Percentiles rank a stretch among this genome's conserved stretches.
Evolutionary conservation across 2,329 filamentous ascomycete genomes (phyloP).

Genomic region (Clonostachys solani): DNA sequence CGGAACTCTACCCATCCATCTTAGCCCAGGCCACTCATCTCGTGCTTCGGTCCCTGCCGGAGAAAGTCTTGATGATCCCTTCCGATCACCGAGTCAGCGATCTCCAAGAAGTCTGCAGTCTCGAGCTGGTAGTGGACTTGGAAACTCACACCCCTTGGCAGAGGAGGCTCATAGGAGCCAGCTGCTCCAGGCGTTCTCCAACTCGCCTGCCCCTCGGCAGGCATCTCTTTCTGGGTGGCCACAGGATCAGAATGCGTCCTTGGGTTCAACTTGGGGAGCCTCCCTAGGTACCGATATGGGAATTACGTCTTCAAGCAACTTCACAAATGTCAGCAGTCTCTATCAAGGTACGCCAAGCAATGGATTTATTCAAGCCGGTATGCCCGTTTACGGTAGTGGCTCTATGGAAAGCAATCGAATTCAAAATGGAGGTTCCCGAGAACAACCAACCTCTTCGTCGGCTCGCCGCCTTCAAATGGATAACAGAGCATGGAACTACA

Average conservation of each 20-base stretch:
- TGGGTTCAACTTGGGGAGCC: constrained; percentile 10
- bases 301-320: constrained; percentile 23
- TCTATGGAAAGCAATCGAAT: not conserved
- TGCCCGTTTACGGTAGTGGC: not conserved
- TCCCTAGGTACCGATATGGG: constrained; percentile 5
- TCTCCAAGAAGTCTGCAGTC: constrained; percentile 6
- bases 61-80: constrained; percentile 20
- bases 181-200: constrained; percentile 26
- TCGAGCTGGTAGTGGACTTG: constrained; percentile 8
- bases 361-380: too few relatives aligned
- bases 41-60: constrained; percentile 7
- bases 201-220: constrained; percentile 8
- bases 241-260: constrained; percentile 9
- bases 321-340: constrained; percentile 46
- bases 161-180: constrained; percentile 25
- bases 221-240: constrained; percentile 2
- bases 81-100: constrained; percentile 16
- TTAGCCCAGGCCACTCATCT: constrained; percentile 4
- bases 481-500: constrained; percentile 24
- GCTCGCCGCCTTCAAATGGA: constrained; percentile 22
- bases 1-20: too few relatives aligned
- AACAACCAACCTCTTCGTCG: constrained; percentile 9
- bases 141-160: constrained; percentile 7
- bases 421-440: not conserved
- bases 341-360: constrained; percentile 39